These are phyloP conservation scores for Trichoderma simmonsii DNA, from an alignment of 2,329 filamentous ascomycete species.

Conservation along the genomic window DNA sequence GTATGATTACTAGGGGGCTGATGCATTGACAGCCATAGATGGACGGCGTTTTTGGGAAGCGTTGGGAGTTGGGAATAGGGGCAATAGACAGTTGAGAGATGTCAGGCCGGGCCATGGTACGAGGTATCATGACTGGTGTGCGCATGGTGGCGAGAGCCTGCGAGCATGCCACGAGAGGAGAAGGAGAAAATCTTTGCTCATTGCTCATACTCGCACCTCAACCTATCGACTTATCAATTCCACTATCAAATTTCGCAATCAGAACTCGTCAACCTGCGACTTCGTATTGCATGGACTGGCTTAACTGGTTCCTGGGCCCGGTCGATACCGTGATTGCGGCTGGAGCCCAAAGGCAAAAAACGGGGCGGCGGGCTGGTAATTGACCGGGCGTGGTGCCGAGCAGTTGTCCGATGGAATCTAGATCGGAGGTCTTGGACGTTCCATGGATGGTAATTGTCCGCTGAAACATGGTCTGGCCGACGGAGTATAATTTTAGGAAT, in stretches of 20 bases:
- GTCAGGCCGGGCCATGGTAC: background rate
- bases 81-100: background rate
- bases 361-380: background rate
- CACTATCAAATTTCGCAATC: background rate
- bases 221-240: constrained; percentile 10
- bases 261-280: background rate
- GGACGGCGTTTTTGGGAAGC: background rate
- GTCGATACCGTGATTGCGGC: background rate
- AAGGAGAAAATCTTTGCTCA: background rate
- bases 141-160: background rate
- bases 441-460: background rate
- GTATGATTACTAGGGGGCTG: constrained; percentile 9
- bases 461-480: background rate
- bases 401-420: background rate
- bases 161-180: background rate
- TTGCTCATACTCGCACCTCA: background rate
- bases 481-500: background rate
- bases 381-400: constrained; percentile 9
- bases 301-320: background rate
- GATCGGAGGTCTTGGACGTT: background rate
- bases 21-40: background rate
- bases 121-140: constrained; percentile 6
- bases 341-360: background rate
- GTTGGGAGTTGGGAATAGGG: constrained; percentile 5
- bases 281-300: background rate